Base-by-base conservation (phyloP, 2,329 filamentous ascomycete genomes). In the Claviceps maximensis region DNA sequence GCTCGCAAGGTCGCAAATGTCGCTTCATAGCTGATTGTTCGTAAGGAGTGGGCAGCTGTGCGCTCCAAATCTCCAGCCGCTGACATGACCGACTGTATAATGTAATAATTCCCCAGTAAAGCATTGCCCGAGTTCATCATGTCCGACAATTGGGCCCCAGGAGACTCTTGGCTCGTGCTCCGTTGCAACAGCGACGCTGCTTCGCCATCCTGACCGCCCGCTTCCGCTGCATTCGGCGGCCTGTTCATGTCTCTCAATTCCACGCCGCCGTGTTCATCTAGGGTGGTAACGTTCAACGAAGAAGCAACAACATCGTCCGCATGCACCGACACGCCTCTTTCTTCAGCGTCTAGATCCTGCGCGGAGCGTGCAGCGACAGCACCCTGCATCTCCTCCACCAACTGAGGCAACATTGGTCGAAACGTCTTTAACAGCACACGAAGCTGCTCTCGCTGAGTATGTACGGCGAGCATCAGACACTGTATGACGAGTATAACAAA, bases 401-500 rank as follows among this genome's bases (percentile, higher is more conserved):
- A 47, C n/a, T 64, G 62, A 1, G 62, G 64, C 19, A 65, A 55
- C 52, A 69, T 58, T 27, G 65, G 61, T 41, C 63, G 59, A 58
- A 70, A 69, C 40, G 68, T 68, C 52, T 69, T 70, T 7, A 79
- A 67, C 15, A 69, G 66, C 49, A 75, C 72, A 33, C 76, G 72
- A 23, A 84, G 66, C 53, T 72, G 74, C 59, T 83, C 80, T 56
- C 76, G 72, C 60, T 84, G 79, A 47, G 77, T 71, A 60, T 82
- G 79, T 12, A 84, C 75, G 3, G 80, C 72, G 54, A 86, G 65
- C 81, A 85, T 83, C 45, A 84, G 63, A 57, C 78, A 79, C 63
- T 86, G 83, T 15, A 84, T 59, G 1, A 64, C 67, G 41, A 84
- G 60, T 8, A 86, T 72, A 31, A 79, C 59, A 7, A 77, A 25